Evolutionary conservation across 768 basidiomycete species (phyloP), one percentile per base, ranked within the genome.

Genomic region (Plicaturopsis crispa): DNA sequence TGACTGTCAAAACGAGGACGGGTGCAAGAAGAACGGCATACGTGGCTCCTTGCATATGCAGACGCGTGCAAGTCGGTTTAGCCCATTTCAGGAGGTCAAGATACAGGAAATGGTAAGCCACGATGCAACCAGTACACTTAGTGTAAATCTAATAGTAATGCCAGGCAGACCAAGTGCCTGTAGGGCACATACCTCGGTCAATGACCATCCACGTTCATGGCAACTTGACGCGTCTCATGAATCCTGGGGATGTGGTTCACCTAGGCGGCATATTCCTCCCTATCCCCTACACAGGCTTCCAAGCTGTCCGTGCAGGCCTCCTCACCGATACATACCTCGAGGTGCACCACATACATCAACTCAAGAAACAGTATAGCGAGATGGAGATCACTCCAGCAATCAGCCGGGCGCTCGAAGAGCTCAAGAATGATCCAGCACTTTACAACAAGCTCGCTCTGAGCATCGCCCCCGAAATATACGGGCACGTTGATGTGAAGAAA

Each of bases 401-500:
- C 49, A 69, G 80, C 40, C 68, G 63, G 16, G 69, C 75, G 33
- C 78, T 98, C 33, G 62, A 67, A 6, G 74, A 78, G 45, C 69
- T 99, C 44, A 70, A 76, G 42, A 54, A 62, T 6, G 91, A 94
- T 50, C 80, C 81, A 3, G 70, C 75, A n/a, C 63, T 98, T 8
- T 99, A 97, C 60, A 73, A 75, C 41, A 84, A 84, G 45, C 77
- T 98, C 18, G 85, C 96, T 6, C 79, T 80, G 55, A 93, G 89
- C 48, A 96, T 99, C 45, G 96, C 96, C 2, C 96, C 96, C 2
- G 96, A 98, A 64, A 98, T 99, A 39, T 99, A 96, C 52, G 96
- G 96, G 2, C 96, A 99, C 54, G 70, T 82, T 32, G 94, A 99
- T 55, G 89, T 99, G 33, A 99, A 99, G 64, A 98, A 98, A 56